phyloP scores from a whole-genome alignment of 2,329 filamentous ascomycete genomes.

The Sporothrix curviconia region DNA sequence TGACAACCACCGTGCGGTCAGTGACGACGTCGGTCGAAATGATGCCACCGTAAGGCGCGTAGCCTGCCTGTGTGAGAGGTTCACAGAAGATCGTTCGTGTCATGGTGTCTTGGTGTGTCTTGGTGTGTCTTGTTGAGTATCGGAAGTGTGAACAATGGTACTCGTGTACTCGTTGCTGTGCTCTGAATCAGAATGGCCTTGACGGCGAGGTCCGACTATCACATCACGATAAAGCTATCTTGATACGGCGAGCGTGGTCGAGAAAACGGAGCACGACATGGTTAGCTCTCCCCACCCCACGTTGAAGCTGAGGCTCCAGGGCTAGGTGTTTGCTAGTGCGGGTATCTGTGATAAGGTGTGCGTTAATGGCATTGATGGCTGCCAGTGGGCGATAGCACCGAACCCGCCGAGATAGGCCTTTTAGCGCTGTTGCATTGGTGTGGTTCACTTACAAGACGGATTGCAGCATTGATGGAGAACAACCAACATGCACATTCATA shows the following conservation, averaged over 20 bases:
- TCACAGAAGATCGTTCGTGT: slow-evolving; percentile 4
- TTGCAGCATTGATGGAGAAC: no score
- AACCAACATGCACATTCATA: background rate
- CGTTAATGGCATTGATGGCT: no score
- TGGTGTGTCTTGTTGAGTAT: background rate
- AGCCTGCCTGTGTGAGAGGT: background rate
- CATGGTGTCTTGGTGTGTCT: background rate
- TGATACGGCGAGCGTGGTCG: no score
- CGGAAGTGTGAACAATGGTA: background rate
- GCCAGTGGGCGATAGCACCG: background rate
- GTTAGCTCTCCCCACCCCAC: no score
- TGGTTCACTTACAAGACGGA: no score
- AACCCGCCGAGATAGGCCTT: background rate
- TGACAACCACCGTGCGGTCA: slow-evolving; percentile 6
- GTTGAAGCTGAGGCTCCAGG: no score
- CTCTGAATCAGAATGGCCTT: background rate
- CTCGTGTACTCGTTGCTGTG: background rate
- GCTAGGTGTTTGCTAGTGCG: no score
- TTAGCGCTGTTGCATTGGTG: no score
- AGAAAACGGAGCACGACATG: no score
- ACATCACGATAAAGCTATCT: no score
- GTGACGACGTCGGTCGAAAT: slow-evolving; percentile 12
- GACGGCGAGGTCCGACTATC: no score
- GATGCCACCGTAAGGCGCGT: slow-evolving; percentile 6
- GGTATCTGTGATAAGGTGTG: no score